phyloP scores from a whole-genome alignment of 345 rosid genomes.

The Hirschfeldia incana region DNA sequence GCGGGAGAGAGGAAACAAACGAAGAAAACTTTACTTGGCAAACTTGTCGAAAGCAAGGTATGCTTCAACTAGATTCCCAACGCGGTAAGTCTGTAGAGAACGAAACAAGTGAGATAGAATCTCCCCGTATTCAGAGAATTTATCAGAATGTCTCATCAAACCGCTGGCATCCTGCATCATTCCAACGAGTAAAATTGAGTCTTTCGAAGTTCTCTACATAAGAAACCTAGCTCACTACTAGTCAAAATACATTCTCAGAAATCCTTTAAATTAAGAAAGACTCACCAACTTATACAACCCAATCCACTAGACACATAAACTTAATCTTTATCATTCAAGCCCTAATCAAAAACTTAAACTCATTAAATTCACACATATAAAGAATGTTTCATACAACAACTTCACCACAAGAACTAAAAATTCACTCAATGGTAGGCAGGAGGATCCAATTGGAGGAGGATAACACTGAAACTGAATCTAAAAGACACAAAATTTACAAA shows the following conservation, averaged over 20 bases:
- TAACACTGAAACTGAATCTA: neutral
- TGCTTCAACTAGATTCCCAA: slow-evolving; percentile 69
- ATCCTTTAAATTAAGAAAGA: neutral
- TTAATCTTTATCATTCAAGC: neutral
- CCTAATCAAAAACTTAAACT: slow-evolving; percentile 5
- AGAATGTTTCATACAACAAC: neutral
- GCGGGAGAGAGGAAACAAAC: slow-evolving; percentile 1
- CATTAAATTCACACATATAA: slow-evolving; percentile 9
- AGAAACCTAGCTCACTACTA: neutral
- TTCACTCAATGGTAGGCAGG: neutral
- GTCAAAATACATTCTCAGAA: neutral
- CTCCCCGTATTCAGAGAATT: slow-evolving; percentile 69
- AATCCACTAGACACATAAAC: neutral
- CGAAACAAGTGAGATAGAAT: slow-evolving; percentile 69
- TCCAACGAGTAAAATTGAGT: neutral
- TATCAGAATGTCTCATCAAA: slow-evolving; percentile 78
- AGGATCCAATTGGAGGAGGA: neutral
- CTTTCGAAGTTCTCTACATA: neutral
- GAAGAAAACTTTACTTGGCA: slow-evolving; percentile 51
- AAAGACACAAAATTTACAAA: no score
- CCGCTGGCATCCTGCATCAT: slow-evolving; percentile 52
- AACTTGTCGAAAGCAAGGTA: slow-evolving; percentile 53
- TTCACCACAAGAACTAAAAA: neutral
- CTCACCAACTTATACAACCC: no score
- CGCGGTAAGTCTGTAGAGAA: slow-evolving; percentile 69